Evolutionary conservation across 192 early-diverging fungal genomes (phyloP), one percentile per base, ranked within the genome.

Genomic region (Umbelopsis ramanniana): DNA sequence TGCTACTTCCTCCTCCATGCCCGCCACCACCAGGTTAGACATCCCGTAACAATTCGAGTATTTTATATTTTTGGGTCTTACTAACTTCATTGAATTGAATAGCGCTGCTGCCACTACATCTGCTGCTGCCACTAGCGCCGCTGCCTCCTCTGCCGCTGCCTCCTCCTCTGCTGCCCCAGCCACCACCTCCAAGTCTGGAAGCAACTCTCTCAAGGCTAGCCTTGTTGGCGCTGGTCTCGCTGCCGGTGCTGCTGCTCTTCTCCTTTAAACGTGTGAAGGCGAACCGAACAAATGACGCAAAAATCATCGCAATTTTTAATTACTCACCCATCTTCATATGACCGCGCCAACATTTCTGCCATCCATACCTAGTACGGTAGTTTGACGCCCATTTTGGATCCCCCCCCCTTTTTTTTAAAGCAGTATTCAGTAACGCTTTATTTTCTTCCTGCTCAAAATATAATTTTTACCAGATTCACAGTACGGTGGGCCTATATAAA

Each of bases 81-180:
- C 43, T 11, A 71, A 7, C 21, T 46, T n/a, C 10, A 4, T 70
- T 70, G 33, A 26, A n/a, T 70, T 46, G 29, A 1, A 29, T 63
- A 48, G 7, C 19, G 33, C 19, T 43, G 52, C 69, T 55, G 52
- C 69, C 24, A 17, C 55, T 40, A 26, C 68, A 5, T 50, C 60
- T 69, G 38, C 67, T 63, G 40, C 53, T 19, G 3, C 38, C 24
- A 70, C 74, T 43, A 21, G 35, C 17, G 45, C 68, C 2, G 10
- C 73, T 40, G 22, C 73, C 26, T 3, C n/a, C 46, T 15, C 68
- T 10, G 12, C 68, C 15, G 48, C 69, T 70, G 6, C 53, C 23
- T 22, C 69, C 24, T 23, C 21, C 17, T 47, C 52, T 46, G 10
- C 45, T 22, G 24, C 70, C 19, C 48, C 60, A 29, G 22, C 74